phyloP scores from a whole-genome alignment of 257 asterid genomes.

The Ligustrum vulgare region DNA sequence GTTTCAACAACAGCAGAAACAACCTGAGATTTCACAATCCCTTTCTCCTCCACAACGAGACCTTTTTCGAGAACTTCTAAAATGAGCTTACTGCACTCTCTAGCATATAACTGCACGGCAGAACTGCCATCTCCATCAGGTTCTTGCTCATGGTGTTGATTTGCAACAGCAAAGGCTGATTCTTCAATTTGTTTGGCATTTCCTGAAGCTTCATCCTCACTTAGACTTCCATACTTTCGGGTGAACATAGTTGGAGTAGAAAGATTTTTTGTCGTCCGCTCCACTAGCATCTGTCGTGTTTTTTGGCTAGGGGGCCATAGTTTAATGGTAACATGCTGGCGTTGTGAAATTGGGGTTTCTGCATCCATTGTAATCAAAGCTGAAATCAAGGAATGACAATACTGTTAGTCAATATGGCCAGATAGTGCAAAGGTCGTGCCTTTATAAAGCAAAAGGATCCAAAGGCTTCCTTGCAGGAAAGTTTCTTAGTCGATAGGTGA shows the following conservation, averaged over 20 bases:
- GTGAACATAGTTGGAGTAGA: conserved; percentile 91
- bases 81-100: conserved; percentile 84
- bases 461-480: conserved; percentile 3
- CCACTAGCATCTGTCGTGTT: conserved; percentile 77
- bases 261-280: conserved; percentile 76
- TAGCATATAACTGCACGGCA: conserved; percentile 93
- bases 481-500: not conserved
- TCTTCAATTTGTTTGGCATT: conserved; percentile 75
- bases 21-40: conserved; percentile 33
- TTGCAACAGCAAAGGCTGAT: conserved; percentile 60
- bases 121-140: conserved; percentile 98
- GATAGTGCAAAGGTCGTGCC: conserved; percentile 3
- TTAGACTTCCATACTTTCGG: conserved; percentile 73
- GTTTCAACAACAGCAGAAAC: conserved; percentile 34
- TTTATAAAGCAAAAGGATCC: not conserved
- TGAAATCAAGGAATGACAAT: conserved; percentile 17
- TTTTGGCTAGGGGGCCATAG: conserved; percentile 96
- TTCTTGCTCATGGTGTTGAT: conserved; percentile 65
- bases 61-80: conserved; percentile 71
- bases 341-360: conserved; percentile 50
- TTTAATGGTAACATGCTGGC: conserved; percentile 63
- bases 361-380: conserved; percentile 58
- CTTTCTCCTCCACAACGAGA: conserved; percentile 37
- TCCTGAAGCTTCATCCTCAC: conserved; percentile 53
- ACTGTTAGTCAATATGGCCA: not conserved